Conservation (phyloP, 495 filamentous ascomycete genomes). For the Aspergillus olivimuriae region DNA sequence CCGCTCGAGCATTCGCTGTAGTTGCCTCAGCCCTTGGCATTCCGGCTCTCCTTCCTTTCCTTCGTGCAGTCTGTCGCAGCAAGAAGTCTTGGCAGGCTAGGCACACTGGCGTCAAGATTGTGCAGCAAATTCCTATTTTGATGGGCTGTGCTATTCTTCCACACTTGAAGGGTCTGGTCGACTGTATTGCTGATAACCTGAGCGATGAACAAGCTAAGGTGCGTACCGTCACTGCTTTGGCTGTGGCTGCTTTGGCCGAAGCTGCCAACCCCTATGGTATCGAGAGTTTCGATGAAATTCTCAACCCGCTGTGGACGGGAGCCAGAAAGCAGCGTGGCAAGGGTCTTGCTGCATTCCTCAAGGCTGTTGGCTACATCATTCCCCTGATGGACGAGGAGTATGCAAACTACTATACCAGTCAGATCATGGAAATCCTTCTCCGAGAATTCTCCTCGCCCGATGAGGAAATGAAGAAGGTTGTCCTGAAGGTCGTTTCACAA, state of each 20-base stretch:
- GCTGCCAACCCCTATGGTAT: conserved; percentile 98
- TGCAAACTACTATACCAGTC: conserved; percentile 96
- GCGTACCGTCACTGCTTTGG: conserved; percentile 87
- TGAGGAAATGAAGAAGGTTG: conserved; percentile 99
- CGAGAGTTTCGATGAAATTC: conserved; percentile 95
- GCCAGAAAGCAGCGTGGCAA: conserved; percentile 94
- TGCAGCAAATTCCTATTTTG: conserved; percentile 98
- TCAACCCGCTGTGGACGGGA: conserved; percentile 95
- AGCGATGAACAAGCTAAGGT: conserved; percentile 98
- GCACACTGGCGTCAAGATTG: conserved; percentile 99
- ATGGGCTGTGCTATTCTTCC: conserved; percentile 98
- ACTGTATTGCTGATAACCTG: conserved; percentile 91
- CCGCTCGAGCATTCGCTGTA: conserved; percentile 93
- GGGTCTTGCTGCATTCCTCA: conserved; percentile 89
- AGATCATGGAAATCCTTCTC: conserved; percentile 98
- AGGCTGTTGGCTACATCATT: conserved; percentile 97
- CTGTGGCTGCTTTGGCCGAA: conserved; percentile 93
- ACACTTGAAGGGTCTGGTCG: conserved; percentile 91
- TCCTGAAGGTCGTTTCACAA: conserved; percentile 95
- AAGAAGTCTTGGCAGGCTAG: conserved; percentile 99
- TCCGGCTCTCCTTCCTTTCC: conserved; percentile 88
- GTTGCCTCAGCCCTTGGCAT: conserved; percentile 96
- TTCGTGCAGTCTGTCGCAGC: conserved; percentile 90
- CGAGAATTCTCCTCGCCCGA: conserved; percentile 95
- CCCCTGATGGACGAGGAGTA: conserved; percentile 99